Base-by-base conservation (phyloP, 1,284 basidiomycete species). In the Malassezia brasiliensis region DNA sequence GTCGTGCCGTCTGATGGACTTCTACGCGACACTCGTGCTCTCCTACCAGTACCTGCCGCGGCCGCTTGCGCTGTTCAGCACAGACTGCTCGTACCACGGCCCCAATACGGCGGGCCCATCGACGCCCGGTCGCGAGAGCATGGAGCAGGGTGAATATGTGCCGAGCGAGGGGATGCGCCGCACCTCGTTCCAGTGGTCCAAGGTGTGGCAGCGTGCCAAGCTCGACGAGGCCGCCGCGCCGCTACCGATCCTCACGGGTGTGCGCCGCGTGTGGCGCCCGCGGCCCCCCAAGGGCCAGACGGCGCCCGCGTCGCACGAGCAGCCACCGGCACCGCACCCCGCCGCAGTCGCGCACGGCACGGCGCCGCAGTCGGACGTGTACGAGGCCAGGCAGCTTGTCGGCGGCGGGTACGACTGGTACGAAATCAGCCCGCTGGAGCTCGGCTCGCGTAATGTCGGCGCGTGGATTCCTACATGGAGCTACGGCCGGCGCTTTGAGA, bases 381-480 rank as follows among this genome's bases (percentile, higher is more conserved):
- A 36, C 25, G 47, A 48, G 34, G 15, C n/a, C 11, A 4, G 35
- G 34, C n/a, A 12, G 35, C 32, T 22, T 6, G 35, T 48, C 15
- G 47, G 20, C 15, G 34, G 54, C 12, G 52, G 50, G 15, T 55
- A 53, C 39, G 74, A 76, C 40, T 76, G 75, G 75, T 75, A 69
- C 47, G 75, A 75, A 52, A 62, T 69, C 25, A 64, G 66, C 4
- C 75, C 75, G 0, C 61, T 75, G 34, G 75, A 75, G 54, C 60
- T 75, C 3, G 75, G 75, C 3, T 66, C 63, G 25, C 64, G 68
- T 44, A 72, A 73, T 42, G 64, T 68, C 11, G 63, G 73, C 36
- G 73, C 68, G 9, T 76, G 70, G 63, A 67, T 75, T 8, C 75
- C 75, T 14, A 73, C 72, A 2, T 76, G 74, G 74, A 60, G 63